These are phyloP conservation scores for Hypomyces perniciosus DNA, from an alignment of 2,329 filamentous ascomycete genomes.

Conservation along the genomic window DNA sequence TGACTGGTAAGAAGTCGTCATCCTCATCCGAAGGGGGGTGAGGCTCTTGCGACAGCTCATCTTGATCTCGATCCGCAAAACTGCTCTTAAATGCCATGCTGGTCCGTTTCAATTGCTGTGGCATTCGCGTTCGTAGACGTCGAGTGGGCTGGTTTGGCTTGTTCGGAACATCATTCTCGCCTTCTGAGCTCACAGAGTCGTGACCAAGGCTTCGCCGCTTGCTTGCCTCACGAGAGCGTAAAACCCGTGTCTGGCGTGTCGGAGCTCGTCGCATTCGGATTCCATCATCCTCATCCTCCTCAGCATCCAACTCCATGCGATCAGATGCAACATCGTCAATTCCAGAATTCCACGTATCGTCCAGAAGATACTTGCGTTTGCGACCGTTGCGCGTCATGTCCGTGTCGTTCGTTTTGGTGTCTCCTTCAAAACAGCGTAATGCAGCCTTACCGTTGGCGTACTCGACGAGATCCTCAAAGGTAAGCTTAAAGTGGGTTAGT, in stretches of 20 bases:
- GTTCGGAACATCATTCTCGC: slow-evolving; percentile 13
- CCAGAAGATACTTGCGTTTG: slow-evolving; percentile 27
- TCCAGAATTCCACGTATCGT: slow-evolving; percentile 26
- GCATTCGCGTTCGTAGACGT: slow-evolving; percentile 21
- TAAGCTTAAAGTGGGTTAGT: slow-evolving; percentile 22
- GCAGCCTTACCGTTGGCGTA: slow-evolving; percentile 29
- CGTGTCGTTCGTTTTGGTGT: neutral
- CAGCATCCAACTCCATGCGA: slow-evolving; percentile 23
- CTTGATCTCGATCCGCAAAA: slow-evolving; percentile 20
- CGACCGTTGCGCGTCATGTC: slow-evolving; percentile 15
- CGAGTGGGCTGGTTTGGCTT: slow-evolving; percentile 10
- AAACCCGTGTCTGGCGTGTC: slow-evolving; percentile 7
- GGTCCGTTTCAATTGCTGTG: slow-evolving; percentile 21
- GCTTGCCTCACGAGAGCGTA: slow-evolving; percentile 23
- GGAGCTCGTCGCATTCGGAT: slow-evolving; percentile 4
- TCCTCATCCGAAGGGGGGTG: slow-evolving; percentile 24
- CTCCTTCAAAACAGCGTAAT: slow-evolving; percentile 18
- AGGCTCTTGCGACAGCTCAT: slow-evolving; percentile 29
- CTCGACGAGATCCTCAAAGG: slow-evolving; percentile 23
- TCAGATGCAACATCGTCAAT: slow-evolving; percentile 19
- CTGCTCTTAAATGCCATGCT: slow-evolving; percentile 21
- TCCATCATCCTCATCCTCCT: slow-evolving; percentile 18
- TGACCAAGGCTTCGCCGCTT: slow-evolving; percentile 7
- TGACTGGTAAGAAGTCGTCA: slow-evolving; percentile 29
- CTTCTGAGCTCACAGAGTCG: slow-evolving; percentile 7